A percentile compares a stretch with the other conserved stretches of the same genome.
Evolutionary conservation across 2,329 filamentous ascomycete species (phyloP).

Genomic region (Phyllosticta citrichinensis): DNA sequence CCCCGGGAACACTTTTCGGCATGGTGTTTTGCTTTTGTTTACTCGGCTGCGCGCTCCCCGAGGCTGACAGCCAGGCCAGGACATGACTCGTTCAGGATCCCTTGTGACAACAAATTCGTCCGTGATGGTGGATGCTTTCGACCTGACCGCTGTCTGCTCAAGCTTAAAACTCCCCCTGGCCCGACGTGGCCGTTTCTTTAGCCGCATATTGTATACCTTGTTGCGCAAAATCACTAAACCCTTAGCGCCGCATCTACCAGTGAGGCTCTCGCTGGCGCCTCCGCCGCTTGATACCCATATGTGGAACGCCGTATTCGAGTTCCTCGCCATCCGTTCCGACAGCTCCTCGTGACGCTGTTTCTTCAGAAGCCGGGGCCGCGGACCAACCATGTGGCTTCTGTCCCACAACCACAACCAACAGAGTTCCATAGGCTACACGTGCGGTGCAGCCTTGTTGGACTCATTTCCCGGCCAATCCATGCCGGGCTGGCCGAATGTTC

Average conservation of each 20-base stretch:
- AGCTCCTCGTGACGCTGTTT: not conserved
- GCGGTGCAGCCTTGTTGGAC: not conserved
- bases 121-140: not conserved
- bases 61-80: not conserved
- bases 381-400: not conserved
- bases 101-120: not conserved
- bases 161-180: not conserved
- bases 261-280: not conserved
- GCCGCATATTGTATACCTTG: not conserved
- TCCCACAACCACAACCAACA: not conserved
- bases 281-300: not conserved
- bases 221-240: not conserved
- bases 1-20: too few relatives aligned
- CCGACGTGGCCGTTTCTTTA: not conserved
- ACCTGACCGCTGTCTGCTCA: not conserved
- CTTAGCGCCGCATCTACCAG: not conserved
- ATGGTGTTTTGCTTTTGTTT: not conserved
- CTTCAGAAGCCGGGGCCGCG: not conserved
- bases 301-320: not conserved
- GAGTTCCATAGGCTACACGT: not conserved
- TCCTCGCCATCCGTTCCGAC: not conserved
- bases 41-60: not conserved
- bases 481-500: not conserved
- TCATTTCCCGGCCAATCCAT: not conserved
- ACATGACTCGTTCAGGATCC: not conserved